Conservation (phyloP, 1,139 yeast species). For the Pichia terricola region DNA sequence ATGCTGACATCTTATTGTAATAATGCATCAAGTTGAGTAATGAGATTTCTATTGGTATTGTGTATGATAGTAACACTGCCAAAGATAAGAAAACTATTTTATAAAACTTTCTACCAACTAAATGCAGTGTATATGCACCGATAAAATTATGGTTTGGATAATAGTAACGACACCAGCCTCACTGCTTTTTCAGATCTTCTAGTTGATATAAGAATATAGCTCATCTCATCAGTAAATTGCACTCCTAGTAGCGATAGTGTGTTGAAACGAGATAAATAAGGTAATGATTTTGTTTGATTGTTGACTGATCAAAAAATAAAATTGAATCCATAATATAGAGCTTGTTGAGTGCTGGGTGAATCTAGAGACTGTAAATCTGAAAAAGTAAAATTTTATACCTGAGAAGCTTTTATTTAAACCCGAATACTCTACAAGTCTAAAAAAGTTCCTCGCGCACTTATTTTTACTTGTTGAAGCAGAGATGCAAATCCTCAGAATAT, state of each 20-base stretch:
- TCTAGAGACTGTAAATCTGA: not conserved
- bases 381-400: not conserved
- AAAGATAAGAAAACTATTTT: not conserved
- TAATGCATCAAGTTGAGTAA: slow-evolving; percentile 1
- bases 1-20: slow-evolving; percentile 1
- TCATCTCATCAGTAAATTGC: not conserved
- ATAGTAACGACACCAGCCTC: not conserved
- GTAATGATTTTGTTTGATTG: not conserved
- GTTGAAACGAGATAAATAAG: not conserved
- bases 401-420: no score
- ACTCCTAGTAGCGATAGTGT: not conserved
- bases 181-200: not conserved
- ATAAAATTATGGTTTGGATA: not conserved
- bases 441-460: no score
- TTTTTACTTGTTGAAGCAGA: no score
- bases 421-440: no score
- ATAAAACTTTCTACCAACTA: not conserved
- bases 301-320: not conserved
- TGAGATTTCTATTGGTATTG: no score
- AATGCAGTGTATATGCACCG: not conserved
- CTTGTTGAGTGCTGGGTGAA: not conserved
- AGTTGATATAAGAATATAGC: not conserved
- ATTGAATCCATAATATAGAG: not conserved
- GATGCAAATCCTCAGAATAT: no score
- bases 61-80: not conserved